phyloP scores from a whole-genome alignment of 768 basidiomycete species.

The Collybia mongolica region DNA sequence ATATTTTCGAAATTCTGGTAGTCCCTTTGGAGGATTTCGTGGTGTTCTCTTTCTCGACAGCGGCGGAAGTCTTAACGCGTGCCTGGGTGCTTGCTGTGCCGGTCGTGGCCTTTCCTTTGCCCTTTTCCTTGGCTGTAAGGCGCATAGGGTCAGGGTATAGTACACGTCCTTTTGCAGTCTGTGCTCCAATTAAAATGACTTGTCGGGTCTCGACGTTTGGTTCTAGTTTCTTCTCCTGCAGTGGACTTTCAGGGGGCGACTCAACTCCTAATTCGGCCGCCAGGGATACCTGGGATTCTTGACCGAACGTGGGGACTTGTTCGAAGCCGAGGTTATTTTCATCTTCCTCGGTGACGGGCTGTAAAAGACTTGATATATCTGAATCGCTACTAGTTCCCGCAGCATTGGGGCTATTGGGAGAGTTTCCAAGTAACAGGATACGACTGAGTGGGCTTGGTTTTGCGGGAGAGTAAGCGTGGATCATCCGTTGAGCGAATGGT shows the following conservation, averaged over 20 bases:
- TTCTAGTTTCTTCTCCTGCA: slow-evolving; percentile 47
- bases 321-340: slow-evolving; percentile 26
- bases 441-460: slow-evolving; percentile 81
- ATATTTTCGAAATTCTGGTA: slow-evolving; percentile 21
- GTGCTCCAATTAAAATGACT: background rate
- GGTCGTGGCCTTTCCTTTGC: slow-evolving; percentile 32
- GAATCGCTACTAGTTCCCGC: slow-evolving; percentile 9
- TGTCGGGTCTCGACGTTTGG: slow-evolving; percentile 23
- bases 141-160: slow-evolving; percentile 29
- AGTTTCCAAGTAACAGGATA: slow-evolving; percentile 70
- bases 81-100: slow-evolving; percentile 35
- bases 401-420: slow-evolving; percentile 40
- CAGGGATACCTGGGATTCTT: slow-evolving; percentile 30
- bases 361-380: slow-evolving; percentile 22
- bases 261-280: slow-evolving; percentile 48
- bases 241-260: slow-evolving; percentile 47
- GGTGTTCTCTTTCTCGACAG: slow-evolving; percentile 36
- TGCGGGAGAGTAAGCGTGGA: slow-evolving; percentile 79
- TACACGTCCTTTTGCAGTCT: slow-evolving; percentile 21
- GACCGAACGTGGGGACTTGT: slow-evolving; percentile 8
- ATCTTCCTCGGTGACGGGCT: slow-evolving; percentile 33
- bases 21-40: slow-evolving; percentile 11
- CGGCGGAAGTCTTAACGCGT: slow-evolving; percentile 15
- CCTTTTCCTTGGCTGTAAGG: slow-evolving; percentile 37
- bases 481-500: slow-evolving; percentile 65